phyloP scores from a whole-genome alignment of 1,139 yeast genomes.

The Yamadazyma songkhlaensis region DNA sequence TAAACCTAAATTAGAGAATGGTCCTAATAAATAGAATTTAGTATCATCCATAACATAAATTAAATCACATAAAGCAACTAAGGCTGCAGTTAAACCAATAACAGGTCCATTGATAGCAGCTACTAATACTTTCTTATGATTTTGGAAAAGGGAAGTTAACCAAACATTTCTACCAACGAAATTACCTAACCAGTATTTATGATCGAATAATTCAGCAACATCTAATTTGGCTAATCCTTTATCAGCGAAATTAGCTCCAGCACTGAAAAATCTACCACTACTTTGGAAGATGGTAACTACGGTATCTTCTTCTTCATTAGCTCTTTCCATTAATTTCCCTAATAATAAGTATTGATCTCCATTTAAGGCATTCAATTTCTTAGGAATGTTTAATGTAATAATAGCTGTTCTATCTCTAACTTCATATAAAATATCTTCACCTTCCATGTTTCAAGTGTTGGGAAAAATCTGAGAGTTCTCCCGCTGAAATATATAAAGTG shows the following conservation, averaged over 20 bases:
- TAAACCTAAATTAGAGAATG: constrained; percentile 81
- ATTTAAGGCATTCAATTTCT: constrained; percentile 64
- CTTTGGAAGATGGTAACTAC: constrained; percentile 66
- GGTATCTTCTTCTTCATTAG: constrained; percentile 66
- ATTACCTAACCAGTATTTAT: constrained; percentile 54
- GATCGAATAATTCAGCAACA: constrained; percentile 31
- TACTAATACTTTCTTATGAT: constrained; percentile 70
- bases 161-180: constrained; percentile 71
- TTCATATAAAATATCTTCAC: constrained; percentile 43
- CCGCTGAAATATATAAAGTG: background rate
- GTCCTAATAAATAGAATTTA: constrained; percentile 62
- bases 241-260: constrained; percentile 74
- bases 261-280: constrained; percentile 75
- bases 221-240: constrained; percentile 21
- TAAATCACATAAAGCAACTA: constrained; percentile 74
- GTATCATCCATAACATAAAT: constrained; percentile 63
- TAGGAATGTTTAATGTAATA: constrained; percentile 67
- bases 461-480: background rate
- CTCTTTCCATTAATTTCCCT: constrained; percentile 59
- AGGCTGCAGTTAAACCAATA: constrained; percentile 73
- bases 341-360: constrained; percentile 63
- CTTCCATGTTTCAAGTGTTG: constrained; percentile 7
- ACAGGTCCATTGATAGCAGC: constrained; percentile 87
- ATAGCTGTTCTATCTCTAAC: constrained; percentile 56
- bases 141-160: constrained; percentile 65